phyloP scores from a whole-genome alignment of 805 yeast species.

The Metschnikowia lochheadii region DNA sequence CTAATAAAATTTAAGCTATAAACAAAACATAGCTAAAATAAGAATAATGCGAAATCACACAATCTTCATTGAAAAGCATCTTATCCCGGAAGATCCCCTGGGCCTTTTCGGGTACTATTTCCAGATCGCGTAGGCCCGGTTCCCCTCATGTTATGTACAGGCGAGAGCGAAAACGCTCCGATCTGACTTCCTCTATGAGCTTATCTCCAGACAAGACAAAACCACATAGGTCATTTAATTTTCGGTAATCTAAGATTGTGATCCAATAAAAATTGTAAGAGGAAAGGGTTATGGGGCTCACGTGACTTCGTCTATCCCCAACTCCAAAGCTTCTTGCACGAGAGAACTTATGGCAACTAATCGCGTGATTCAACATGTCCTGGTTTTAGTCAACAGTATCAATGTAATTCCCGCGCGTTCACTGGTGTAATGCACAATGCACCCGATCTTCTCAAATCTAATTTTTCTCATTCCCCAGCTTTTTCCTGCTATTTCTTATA shows the following conservation, averaged over 20 bases:
- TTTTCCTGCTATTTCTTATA: background rate
- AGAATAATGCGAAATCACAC: too few relatives aligned
- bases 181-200: background rate
- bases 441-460: background rate
- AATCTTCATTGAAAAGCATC: background rate
- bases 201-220: background rate
- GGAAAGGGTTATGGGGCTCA: too few relatives aligned
- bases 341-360: background rate
- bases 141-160: constrained; percentile 1
- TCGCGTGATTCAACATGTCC: background rate
- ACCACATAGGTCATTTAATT: background rate
- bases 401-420: background rate
- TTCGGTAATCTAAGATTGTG: too few relatives aligned
- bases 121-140: background rate
- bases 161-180: constrained; percentile 1
- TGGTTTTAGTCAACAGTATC: background rate
- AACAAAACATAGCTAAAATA: too few relatives aligned
- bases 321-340: too few relatives aligned
- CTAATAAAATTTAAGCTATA: background rate
- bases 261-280: background rate
- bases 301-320: too few relatives aligned
- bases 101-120: background rate
- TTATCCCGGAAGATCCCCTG: background rate
- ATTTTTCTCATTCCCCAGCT: constrained; percentile 4
- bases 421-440: background rate